These are phyloP conservation scores for Aspergillus novoparasiticus DNA, from an alignment of 2,329 filamentous ascomycete genomes.

Conservation along the genomic window DNA sequence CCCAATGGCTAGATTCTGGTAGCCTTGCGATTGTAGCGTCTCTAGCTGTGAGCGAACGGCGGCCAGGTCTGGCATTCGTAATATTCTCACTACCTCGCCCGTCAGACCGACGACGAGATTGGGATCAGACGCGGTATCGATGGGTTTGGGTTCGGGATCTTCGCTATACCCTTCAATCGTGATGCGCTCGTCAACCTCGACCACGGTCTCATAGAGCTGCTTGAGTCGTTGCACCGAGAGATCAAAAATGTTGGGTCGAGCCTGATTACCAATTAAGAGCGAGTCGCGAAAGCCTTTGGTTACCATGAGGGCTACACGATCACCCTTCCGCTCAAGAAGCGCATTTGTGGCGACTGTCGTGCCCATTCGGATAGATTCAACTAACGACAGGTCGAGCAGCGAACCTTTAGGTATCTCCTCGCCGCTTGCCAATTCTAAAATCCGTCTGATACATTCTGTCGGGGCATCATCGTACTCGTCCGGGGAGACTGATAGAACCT, in stretches of 20 bases:
- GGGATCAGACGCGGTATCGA: slow-evolving; percentile 55
- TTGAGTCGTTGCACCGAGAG: slow-evolving; percentile 80
- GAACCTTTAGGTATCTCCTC: slow-evolving; percentile 17
- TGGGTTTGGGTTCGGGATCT: slow-evolving; percentile 23
- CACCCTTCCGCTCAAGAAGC: slow-evolving; percentile 46
- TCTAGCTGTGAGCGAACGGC: slow-evolving; percentile 60
- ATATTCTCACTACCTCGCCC: slow-evolving; percentile 66
- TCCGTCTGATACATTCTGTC: slow-evolving; percentile 21
- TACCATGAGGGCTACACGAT: slow-evolving; percentile 39
- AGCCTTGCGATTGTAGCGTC: slow-evolving; percentile 65
- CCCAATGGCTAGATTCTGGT: slow-evolving; percentile 78
- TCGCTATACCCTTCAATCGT: slow-evolving; percentile 29
- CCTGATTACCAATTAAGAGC: slow-evolving; percentile 82
- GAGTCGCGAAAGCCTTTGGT: slow-evolving; percentile 84
- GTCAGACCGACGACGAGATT: slow-evolving; percentile 57
- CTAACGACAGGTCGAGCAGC: slow-evolving; percentile 16
- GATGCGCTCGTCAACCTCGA: slow-evolving; percentile 49
- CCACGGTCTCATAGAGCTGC: slow-evolving; percentile 25
- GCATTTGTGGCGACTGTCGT: slow-evolving; percentile 91
- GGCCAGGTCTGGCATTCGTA: slow-evolving; percentile 59
- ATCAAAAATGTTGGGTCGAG: slow-evolving; percentile 82
- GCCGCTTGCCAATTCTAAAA: slow-evolving; percentile 14
- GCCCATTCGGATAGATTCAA: slow-evolving; percentile 74
- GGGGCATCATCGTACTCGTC: slow-evolving; percentile 79
- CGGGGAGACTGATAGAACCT: slow-evolving; percentile 82